A percentile compares a stretch with the other conserved stretches of the same genome.
phyloP scores from a whole-genome alignment of 805 yeast species.

The Lipomyces japonicus region DNA sequence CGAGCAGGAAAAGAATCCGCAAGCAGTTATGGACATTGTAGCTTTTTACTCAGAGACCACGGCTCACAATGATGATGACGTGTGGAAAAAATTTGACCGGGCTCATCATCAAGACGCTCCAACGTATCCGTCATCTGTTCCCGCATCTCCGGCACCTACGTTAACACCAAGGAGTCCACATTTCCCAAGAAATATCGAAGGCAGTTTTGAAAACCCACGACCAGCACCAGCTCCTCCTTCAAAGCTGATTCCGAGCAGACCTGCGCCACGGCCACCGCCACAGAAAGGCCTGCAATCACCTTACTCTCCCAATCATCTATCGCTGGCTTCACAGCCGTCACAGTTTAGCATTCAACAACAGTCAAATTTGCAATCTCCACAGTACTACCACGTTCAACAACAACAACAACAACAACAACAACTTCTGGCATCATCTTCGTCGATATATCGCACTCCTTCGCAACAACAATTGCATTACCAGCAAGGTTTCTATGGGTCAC shows the following conservation, averaged over 20 bases:
- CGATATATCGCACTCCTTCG: conserved; percentile 9
- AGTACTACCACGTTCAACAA: conserved; percentile 30
- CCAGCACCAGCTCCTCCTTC: conserved; percentile 32
- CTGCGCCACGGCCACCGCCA: conserved; percentile 35
- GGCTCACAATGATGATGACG: conserved; percentile 32
- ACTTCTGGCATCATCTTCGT: neutral
- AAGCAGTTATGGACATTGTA: conserved; percentile 80
- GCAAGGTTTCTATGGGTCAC: conserved; percentile 7
- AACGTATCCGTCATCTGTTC: conserved; percentile 5
- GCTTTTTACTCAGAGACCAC: conserved; percentile 52
- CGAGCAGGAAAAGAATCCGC: conserved; percentile 80
- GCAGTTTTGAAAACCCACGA: conserved; percentile 30
- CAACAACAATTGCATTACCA: conserved; percentile 7
- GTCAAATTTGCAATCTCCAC: neutral
- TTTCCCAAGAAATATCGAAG: conserved; percentile 27
- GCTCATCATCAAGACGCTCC: conserved; percentile 15
- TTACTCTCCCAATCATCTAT: conserved; percentile 9
- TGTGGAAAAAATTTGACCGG: conserved; percentile 32
- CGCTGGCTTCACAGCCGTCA: conserved; percentile 39
- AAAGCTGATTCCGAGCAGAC: conserved; percentile 31
- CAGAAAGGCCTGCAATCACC: neutral
- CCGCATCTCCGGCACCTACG: conserved; percentile 13
- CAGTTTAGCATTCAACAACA: conserved; percentile 27
- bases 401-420: conserved; percentile 2
- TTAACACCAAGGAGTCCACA: conserved; percentile 21